Evolutionary conservation across 2,329 filamentous ascomycete genomes (phyloP).

Genomic region (Lachnellula subtilissima): DNA sequence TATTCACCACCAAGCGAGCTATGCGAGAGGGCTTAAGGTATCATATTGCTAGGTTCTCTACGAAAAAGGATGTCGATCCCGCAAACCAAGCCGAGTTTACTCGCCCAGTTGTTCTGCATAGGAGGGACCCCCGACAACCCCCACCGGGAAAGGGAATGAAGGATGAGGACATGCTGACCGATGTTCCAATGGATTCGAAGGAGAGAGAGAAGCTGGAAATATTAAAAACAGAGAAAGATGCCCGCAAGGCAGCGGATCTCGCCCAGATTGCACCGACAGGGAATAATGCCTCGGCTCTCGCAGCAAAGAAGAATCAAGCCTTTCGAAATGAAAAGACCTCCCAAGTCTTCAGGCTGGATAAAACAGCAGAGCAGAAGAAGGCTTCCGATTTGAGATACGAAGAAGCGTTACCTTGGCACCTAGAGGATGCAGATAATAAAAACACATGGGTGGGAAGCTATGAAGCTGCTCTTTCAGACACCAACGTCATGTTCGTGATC

Average conservation of each 20-base stretch:
- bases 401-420: constrained; percentile 91
- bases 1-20: constrained; percentile 78
- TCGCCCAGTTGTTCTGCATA: constrained; percentile 80
- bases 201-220: constrained; percentile 64
- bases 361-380: constrained; percentile 64
- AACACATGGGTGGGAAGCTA: constrained; percentile 92
- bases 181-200: constrained; percentile 45
- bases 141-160: constrained; percentile 60
- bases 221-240: constrained; percentile 71
- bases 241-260: constrained; percentile 78
- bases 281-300: constrained; percentile 42
- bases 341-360: constrained; percentile 78
- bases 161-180: constrained; percentile 45
- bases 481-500: constrained; percentile 74
- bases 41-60: constrained; percentile 75
- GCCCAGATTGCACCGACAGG: constrained; percentile 87
- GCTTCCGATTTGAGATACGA: constrained; percentile 75
- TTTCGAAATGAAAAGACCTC: constrained; percentile 81
- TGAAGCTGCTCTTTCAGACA: constrained; percentile 80
- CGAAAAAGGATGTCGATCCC: constrained; percentile 62
- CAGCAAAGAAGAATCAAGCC: constrained; percentile 44
- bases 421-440: constrained; percentile 94
- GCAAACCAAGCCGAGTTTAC: constrained; percentile 73
- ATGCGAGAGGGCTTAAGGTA: constrained; percentile 75
- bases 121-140: constrained; percentile 74